A percentile compares a stretch with the other conserved stretches of the same genome.
phyloP scores from a whole-genome alignment of 805 yeast species.

The Cyberlindnera mississippiensis region DNA sequence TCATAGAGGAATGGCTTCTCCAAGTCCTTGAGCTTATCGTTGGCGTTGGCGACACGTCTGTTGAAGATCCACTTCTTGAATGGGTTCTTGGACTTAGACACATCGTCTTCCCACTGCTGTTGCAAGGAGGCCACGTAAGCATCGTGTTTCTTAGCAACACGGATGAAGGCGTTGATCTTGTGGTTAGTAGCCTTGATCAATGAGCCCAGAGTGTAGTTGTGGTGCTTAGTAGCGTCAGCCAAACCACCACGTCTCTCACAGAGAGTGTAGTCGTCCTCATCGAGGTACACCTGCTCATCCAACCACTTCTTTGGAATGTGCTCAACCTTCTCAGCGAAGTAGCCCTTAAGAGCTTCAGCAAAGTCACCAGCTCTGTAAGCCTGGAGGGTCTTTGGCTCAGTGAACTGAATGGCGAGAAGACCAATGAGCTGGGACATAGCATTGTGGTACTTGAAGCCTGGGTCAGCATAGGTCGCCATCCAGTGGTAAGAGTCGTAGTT shows the following conservation, averaged over 20 bases:
- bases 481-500: constrained; percentile 69
- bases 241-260: constrained; percentile 10
- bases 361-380: constrained; percentile 35
- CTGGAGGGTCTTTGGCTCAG: constrained; percentile 46
- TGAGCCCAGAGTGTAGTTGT: constrained; percentile 23
- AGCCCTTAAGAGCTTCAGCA: constrained; percentile 34
- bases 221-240: constrained; percentile 8
- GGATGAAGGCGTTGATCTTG: constrained; percentile 26
- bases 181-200: constrained; percentile 29
- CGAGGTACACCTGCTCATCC: constrained; percentile 14
- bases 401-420: constrained; percentile 41
- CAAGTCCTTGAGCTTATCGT: constrained; percentile 36
- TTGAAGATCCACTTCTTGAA: constrained; percentile 29
- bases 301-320: constrained; percentile 39
- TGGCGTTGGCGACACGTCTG: constrained; percentile 27
- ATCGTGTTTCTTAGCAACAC: constrained; percentile 29
- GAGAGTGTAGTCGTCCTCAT: constrained; percentile 10
- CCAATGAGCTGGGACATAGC: constrained; percentile 53
- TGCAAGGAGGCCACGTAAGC: constrained; percentile 18
- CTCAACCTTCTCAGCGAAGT: constrained; percentile 34
- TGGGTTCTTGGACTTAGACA: constrained; percentile 29
- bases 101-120: constrained; percentile 27
- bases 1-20: constrained; percentile 44
- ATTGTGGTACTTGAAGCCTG: constrained; percentile 56
- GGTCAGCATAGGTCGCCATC: constrained; percentile 64